Evolutionary conservation across 768 basidiomycete genomes (phyloP).

Genomic region (Gymnopilus dilepis): DNA sequence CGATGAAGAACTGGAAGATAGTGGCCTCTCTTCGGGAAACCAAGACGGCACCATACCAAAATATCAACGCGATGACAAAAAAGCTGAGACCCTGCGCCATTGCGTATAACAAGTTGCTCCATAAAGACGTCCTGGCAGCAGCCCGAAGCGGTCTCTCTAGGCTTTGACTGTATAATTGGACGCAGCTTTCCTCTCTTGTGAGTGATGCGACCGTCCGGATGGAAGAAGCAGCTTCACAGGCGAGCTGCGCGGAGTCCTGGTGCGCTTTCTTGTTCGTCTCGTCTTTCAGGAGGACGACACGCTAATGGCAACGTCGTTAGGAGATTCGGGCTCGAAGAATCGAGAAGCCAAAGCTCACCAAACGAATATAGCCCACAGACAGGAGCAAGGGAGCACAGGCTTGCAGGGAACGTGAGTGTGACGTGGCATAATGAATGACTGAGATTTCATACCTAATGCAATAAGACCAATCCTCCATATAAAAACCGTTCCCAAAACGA

Average conservation of each 20-base stretch:
- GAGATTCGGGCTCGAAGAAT: neutral
- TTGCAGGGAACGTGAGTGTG: conserved; percentile 20
- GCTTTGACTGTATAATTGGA: conserved; percentile 64
- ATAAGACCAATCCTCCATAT: conserved; percentile 85
- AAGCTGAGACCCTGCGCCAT: conserved; percentile 79
- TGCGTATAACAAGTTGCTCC: conserved; percentile 69
- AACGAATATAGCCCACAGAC: conserved; percentile 81
- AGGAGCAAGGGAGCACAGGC: conserved; percentile 73
- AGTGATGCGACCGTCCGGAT: conserved; percentile 91
- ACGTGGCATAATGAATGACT: no score
- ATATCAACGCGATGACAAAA: conserved; percentile 82
- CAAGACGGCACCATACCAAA: conserved; percentile 75
- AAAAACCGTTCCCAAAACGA: conserved; percentile 77
- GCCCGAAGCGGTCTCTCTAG: conserved; percentile 71
- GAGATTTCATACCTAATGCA: conserved; percentile 63
- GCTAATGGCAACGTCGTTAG: conserved; percentile 38
- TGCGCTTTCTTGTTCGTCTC: conserved; percentile 81
- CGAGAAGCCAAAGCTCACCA: conserved; percentile 47
- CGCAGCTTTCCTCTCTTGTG: conserved; percentile 85
- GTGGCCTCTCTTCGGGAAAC: conserved; percentile 58
- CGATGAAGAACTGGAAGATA: conserved; percentile 78
- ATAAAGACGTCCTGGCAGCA: conserved; percentile 69
- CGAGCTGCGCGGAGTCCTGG: conserved; percentile 84
- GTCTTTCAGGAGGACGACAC: conserved; percentile 88
- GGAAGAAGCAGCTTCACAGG: conserved; percentile 89